Percentiles rank a stretch among this genome's conserved stretches.
Conservation (phyloP, 1,284 basidiomycete genomes). For the Fomitopsis schrenkii region DNA sequence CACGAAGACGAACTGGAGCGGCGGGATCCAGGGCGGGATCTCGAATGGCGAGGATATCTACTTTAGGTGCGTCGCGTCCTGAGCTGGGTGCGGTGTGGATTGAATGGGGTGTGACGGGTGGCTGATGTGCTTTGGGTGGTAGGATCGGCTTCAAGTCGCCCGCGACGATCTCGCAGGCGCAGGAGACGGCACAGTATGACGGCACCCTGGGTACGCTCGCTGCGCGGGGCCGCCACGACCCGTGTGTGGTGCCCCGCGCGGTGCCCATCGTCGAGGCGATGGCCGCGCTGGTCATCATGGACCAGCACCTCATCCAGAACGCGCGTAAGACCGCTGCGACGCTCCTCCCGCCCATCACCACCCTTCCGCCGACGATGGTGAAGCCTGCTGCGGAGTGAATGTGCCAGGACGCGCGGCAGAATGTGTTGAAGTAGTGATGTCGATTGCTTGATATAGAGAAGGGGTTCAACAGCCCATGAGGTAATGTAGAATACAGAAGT, state of each 20-base stretch:
- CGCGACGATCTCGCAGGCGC: constrained; percentile 94
- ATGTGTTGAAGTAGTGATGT: background rate
- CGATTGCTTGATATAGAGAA: background rate
- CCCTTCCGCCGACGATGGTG: constrained; percentile 85
- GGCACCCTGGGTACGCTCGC: constrained; percentile 86
- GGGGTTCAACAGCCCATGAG: constrained; percentile 6
- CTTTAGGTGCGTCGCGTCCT: constrained; percentile 70
- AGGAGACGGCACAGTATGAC: constrained; percentile 90
- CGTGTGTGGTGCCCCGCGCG: constrained; percentile 96
- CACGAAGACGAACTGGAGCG: constrained; percentile 94
- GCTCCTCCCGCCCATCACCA: constrained; percentile 74
- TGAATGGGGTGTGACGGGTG: too few species aligned
- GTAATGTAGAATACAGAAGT: background rate
- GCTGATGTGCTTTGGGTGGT: constrained; percentile 2
- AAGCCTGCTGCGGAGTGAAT: constrained; percentile 35
- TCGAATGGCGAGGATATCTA: constrained; percentile 98
- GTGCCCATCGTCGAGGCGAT: constrained; percentile 99
- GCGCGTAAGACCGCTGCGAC: constrained; percentile 65
- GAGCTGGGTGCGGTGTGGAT: background rate
- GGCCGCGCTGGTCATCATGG: constrained; percentile 95
- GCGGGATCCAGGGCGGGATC: constrained; percentile 97
- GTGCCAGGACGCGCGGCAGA: background rate
- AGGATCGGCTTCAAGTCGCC: constrained; percentile 98
- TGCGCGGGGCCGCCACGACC: constrained; percentile 92
- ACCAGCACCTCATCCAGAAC: constrained; percentile 85